phyloP scores from a whole-genome alignment of 139 green algal species.

The Haematococcus lacustris region DNA sequence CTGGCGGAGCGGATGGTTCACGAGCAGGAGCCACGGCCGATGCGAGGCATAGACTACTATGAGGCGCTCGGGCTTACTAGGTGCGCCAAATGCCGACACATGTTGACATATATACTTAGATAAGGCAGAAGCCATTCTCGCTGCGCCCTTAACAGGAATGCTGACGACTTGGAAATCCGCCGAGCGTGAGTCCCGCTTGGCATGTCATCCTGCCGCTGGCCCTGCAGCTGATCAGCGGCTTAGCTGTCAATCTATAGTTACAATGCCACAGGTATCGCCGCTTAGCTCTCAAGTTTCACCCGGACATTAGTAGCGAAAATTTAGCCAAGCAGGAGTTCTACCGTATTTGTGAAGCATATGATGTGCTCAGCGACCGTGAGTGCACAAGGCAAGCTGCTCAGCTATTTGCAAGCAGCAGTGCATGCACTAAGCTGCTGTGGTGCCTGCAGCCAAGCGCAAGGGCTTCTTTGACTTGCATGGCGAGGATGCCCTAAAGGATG shows the following conservation, averaged over 20 bases:
- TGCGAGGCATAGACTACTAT: constrained; percentile 39
- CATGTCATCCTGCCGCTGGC: background rate
- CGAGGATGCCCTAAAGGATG: constrained; percentile 65
- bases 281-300: constrained; percentile 65
- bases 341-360: constrained; percentile 61
- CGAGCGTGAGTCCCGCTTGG: constrained; percentile 48
- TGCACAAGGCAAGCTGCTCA: background rate
- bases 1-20: no score
- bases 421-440: background rate
- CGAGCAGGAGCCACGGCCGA: no score
- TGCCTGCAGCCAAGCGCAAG: constrained; percentile 56
- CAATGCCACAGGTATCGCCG: constrained; percentile 49
- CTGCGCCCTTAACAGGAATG: constrained; percentile 32
- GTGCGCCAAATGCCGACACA: no score
- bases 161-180: constrained; percentile 57
- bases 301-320: constrained; percentile 48
- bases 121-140: background rate
- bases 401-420: background rate
- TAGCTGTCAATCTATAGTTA: background rate
- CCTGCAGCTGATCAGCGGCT: background rate
- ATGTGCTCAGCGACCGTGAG: constrained; percentile 67
- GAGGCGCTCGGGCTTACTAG: constrained; percentile 45
- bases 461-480: constrained; percentile 67
- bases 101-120: no score
- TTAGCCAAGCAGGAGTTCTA: constrained; percentile 39